Base-by-base conservation (phyloP, 352 stramenopile species). In the Phytophthora sojae region DNA sequence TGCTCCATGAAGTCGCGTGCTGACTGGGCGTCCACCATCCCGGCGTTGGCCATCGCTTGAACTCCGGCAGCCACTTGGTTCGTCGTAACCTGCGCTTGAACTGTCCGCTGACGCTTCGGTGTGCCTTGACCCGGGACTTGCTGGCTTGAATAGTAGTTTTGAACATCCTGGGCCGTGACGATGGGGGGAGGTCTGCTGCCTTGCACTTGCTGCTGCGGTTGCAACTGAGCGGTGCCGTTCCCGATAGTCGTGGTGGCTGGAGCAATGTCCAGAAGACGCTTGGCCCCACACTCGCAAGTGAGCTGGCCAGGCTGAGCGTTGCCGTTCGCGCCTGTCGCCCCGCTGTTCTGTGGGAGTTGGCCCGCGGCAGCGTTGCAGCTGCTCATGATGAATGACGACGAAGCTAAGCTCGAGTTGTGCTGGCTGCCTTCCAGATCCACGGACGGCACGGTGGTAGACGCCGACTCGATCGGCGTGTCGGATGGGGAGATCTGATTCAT, bases 401-500 rank as follows among this genome's bases (percentile, higher is more conserved):
- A 14, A 2, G 62, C 54, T 35, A 68, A 53, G 15, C 23, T 61
- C 19, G 60, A 52, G 32, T 68, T 66, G 23, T 73, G 57, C 15
- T 62, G 55, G 19, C 26, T 70, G 37, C 54, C 56, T 70, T 76
- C 64, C n/a, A 62, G 29, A 32, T 69, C 59, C 39, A 67, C 64
- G 1, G 51, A 51, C 2, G 58, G 57, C 19, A 69, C 45, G 17
- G 63, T 11, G 6, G 39, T 51, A 17, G 32, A 29, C 35, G 50
- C 29, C 3, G 69, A 19, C 39, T 73, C 69, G 51, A 63, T 57
- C 12, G 39, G 29, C 35, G 26, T 66, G 25, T 73, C 69, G 0
- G 59, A 50, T 14, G 64, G 67, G 30, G 67, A 75, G 44, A 64
- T 54, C 11, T 79, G 69, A 14, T 66, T 77, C 52, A 77, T 79